phyloP scores from a whole-genome alignment of 2,329 filamentous ascomycete species.

The Akanthomyces dipterigenus region DNA sequence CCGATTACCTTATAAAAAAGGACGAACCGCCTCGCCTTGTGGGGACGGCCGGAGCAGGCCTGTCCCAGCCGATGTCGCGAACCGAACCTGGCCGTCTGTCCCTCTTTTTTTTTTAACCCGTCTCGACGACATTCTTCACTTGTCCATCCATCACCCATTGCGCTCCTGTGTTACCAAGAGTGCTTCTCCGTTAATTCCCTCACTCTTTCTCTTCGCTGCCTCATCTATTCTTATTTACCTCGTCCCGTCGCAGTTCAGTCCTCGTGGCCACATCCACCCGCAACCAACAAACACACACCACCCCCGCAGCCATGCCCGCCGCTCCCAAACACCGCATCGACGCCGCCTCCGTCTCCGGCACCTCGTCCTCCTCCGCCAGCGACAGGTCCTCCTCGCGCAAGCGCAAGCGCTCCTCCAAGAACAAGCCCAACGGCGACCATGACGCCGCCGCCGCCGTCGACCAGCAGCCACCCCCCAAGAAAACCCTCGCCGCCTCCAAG shows the following conservation, averaged over 20 bases:
- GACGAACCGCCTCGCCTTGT: neutral
- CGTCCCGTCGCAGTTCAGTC: too few species aligned
- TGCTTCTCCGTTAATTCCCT: too few species aligned
- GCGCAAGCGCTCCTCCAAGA: slow-evolving; percentile 20
- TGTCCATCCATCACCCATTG: neutral
- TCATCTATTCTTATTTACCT: neutral
- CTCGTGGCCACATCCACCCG: too few species aligned
- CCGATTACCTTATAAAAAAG: neutral
- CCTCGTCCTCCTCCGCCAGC: slow-evolving; percentile 23
- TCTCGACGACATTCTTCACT: slow-evolving; percentile 11
- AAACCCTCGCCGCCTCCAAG: slow-evolving; percentile 20
- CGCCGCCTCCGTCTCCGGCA: slow-evolving; percentile 21
- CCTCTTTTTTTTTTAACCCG: slow-evolving; percentile 4
- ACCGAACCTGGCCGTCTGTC: neutral
- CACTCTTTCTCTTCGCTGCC: too few species aligned
- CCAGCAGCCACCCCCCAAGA: slow-evolving; percentile 10
- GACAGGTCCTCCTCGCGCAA: slow-evolving; percentile 22
- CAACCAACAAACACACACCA: neutral
- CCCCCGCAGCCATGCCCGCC: slow-evolving; percentile 4
- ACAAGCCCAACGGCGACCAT: slow-evolving; percentile 19
- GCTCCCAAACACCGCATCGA: slow-evolving; percentile 15
- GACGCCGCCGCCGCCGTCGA: slow-evolving; percentile 5
- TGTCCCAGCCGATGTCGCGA: slow-evolving; percentile 6
- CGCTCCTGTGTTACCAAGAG: neutral
- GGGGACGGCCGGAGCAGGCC: slow-evolving; percentile 6